phyloP scores from a whole-genome alignment of 306 rosid species.

The Herpetospermum pedunculosum region DNA sequence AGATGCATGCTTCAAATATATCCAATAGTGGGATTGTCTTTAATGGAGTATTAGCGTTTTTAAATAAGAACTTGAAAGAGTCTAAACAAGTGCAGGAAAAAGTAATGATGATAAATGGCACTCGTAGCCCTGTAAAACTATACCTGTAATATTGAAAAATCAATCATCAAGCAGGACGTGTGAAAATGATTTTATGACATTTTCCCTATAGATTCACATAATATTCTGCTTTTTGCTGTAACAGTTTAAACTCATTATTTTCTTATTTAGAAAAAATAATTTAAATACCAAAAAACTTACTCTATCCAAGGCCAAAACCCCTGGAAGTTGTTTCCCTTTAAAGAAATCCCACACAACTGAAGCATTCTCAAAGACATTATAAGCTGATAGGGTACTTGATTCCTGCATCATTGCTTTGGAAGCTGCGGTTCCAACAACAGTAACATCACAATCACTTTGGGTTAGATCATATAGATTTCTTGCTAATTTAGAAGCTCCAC shows the following conservation, averaged over 20 bases:
- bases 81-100: not conserved
- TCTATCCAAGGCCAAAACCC: constrained; percentile 62
- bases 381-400: constrained; percentile 24
- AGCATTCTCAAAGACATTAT: constrained; percentile 50
- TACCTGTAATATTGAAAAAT: not conserved
- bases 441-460: constrained; percentile 38
- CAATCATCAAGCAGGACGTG: not conserved
- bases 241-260: constrained; percentile 1
- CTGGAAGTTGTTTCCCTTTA: constrained; percentile 85
- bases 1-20: not conserved
- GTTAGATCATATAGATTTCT: constrained; percentile 44
- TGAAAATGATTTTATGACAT: not conserved
- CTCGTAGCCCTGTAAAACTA: not conserved
- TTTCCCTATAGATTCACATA: not conserved
- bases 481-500: constrained; percentile 54
- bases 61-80: not conserved
- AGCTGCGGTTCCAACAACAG: constrained; percentile 54
- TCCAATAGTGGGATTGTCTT: not conserved
- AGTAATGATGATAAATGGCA: not conserved
- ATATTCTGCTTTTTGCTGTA: not conserved
- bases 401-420: constrained; percentile 44
- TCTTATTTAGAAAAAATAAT: not conserved
- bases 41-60: not conserved
- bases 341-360: constrained; percentile 87
- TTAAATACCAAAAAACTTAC: constrained; percentile 25